Conservation (phyloP, 345 rosid genomes). For the Aurinia saxatilis region DNA sequence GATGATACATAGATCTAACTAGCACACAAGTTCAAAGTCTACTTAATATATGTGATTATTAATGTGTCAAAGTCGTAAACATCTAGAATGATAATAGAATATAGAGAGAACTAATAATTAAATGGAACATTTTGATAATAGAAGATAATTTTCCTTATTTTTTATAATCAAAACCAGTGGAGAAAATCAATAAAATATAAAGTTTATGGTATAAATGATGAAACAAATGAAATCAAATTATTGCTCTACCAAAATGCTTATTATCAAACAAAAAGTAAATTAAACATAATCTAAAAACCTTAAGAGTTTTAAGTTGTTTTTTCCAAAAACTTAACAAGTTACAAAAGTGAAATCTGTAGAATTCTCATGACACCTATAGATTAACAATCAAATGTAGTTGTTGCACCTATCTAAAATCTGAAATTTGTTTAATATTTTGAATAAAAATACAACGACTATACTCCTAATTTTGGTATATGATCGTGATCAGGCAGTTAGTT, state of each 20-base stretch:
- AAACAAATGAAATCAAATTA: no score
- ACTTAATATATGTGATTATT: no score
- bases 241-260: neutral
- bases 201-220: no score
- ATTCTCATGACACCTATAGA: neutral
- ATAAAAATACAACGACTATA: conserved; percentile 6
- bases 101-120: no score
- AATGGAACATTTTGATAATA: no score
- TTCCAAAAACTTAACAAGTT: neutral
- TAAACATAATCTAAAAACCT: neutral
- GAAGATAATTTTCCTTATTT: no score
- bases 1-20: no score
- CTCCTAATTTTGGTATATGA: neutral
- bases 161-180: no score
- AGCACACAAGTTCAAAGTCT: no score
- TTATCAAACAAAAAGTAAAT: neutral
- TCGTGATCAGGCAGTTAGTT: conserved; percentile 14
- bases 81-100: no score
- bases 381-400: neutral
- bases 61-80: no score
- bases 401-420: neutral
- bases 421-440: neutral
- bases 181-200: no score
- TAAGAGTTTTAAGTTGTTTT: neutral
- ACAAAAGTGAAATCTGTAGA: neutral